Evolutionary conservation across 371 early-diverging fungal species (phyloP), one percentile per base, ranked within the genome.

Genomic region (Mortierella sp.): DNA sequence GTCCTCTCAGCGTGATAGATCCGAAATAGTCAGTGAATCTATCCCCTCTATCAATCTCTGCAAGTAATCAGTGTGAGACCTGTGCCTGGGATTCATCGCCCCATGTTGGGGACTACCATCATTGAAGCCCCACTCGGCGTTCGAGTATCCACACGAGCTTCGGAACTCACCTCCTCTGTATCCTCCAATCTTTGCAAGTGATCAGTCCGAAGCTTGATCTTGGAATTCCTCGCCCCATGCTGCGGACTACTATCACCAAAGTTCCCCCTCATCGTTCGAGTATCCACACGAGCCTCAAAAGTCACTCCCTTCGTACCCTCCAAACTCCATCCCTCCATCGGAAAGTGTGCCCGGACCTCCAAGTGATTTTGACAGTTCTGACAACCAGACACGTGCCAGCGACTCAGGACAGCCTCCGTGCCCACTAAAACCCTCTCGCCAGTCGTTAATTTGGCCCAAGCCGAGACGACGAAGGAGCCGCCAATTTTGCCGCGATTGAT

Each of bases 331-430:
- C 51, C 51, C 11, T 51, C 51, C 51, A 51, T 19, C 18, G 51
- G 51, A 51, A 51, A 11, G 51, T 51, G 51, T 51, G 51, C 51
- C 51, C 51, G 51, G 51, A 51, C 51, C 21, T 51, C 51, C 51
- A 51, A 51, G 51, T 51, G 51, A 23, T 51, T 51, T 23, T 51
- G 51, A 51, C 51, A 51, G 51, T 51, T 51, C 51, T 51, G 51
- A 51, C 51, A 51, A 51, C 51, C 51, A 7, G 51, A 16, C 51
- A 51, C 51, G 51, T 51, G 51, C 51, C 51, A 51, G 51, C 51
- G 51, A 51, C 51, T 51, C 51, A 51, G 51, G 51, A 51, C 51
- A 51, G 51, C 51, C n/a, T 51, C 51, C 51, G 51, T 51, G 6
- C 51, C 51, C 51, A 51, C 51, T 23, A 51, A 51, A 51, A 51